Evolutionary conservation across 257 asterid species (phyloP).

Genomic region (Gardenia jasminoides): DNA sequence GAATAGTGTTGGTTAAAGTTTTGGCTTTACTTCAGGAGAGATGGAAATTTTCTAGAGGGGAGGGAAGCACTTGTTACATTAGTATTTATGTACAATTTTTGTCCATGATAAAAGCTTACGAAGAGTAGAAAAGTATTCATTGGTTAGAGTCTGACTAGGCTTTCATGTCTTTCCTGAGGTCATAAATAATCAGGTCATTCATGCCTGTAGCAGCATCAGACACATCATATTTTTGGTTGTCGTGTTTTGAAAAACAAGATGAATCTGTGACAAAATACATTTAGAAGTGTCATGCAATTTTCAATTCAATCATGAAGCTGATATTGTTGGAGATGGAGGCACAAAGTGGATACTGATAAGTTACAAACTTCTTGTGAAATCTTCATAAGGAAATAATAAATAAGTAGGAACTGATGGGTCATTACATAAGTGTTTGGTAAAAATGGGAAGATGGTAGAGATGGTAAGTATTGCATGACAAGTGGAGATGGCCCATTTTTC

Average conservation of each 20-base stretch:
- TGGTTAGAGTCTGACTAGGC: not conserved
- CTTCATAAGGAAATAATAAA: no score
- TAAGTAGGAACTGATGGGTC: no score
- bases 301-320: no score
- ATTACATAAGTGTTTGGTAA: no score
- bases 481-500: no score
- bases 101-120: not conserved
- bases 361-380: no score
- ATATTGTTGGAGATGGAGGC: no score
- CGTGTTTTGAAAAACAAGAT: not conserved
- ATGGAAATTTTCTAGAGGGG: not conserved
- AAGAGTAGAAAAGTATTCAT: not conserved
- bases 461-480: no score
- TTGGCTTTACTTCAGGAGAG: not conserved
- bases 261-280: not conserved
- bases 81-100: not conserved
- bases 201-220: not conserved
- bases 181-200: not conserved
- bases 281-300: not conserved
- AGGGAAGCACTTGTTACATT: no score
- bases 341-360: no score
- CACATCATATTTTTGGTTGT: not conserved
- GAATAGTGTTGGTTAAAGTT: no score
- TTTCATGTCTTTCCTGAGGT: not conserved
- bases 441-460: no score